A percentile compares a stretch with the other conserved stretches of the same genome.
phyloP scores from a whole-genome alignment of 129 eudicot genomes.

The Chrysanthemum makinoi region DNA sequence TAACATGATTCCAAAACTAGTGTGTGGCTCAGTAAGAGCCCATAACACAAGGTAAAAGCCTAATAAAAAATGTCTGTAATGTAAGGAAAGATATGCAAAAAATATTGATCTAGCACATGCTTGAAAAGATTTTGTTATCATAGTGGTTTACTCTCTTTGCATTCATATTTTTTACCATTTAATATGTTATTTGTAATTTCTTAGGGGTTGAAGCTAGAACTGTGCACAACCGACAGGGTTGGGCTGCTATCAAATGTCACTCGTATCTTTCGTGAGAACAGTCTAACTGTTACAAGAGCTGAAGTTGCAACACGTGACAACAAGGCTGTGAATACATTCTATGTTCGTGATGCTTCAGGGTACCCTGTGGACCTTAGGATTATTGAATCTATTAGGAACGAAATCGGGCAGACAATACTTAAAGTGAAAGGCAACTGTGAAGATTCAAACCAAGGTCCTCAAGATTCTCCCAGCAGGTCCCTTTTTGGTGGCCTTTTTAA shows the following conservation, averaged over 20 bases:
- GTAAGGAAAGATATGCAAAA: not conserved
- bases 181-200: not conserved
- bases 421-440: conserved; percentile 60
- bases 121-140: not conserved
- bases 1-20: conserved; percentile 13
- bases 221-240: conserved; percentile 80
- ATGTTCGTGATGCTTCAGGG: conserved; percentile 77
- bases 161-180: not conserved
- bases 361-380: conserved; percentile 76
- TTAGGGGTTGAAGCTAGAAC: conserved; percentile 77
- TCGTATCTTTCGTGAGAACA: conserved; percentile 76
- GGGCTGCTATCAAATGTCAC: conserved; percentile 84
- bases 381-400: conserved; percentile 67
- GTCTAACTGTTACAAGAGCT: conserved; percentile 79
- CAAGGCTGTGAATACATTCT: conserved; percentile 72
- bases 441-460: conserved; percentile 40
- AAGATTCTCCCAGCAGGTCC: conserved; percentile 80
- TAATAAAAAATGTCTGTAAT: not conserved
- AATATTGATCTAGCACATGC: not conserved
- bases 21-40: conserved; percentile 9
- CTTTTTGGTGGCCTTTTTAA: conserved; percentile 85
- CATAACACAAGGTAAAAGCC: conserved; percentile 6
- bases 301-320: conserved; percentile 69
- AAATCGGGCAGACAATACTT: conserved; percentile 71
- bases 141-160: not conserved